Base-by-base conservation (phyloP, 805 yeast species). In the Saccharomycopsis javanensis region DNA sequence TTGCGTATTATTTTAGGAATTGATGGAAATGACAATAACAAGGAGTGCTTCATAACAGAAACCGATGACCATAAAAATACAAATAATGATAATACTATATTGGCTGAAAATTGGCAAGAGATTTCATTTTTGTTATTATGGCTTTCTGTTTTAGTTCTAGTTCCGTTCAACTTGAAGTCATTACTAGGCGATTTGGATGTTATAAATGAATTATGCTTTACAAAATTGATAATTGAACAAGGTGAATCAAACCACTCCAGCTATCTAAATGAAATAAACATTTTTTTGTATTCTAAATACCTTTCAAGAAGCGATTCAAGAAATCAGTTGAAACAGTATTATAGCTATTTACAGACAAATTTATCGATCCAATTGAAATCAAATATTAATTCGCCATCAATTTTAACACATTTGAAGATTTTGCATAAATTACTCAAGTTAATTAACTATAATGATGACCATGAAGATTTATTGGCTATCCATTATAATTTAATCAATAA, bases 111-210 rank as follows among this genome's bases (percentile, higher is more conserved):
- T 5, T 81, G 85, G 87, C 73, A 76, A 53, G 72, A 72, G 31
- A 65, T 70, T 35, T 82, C 72, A 57, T 68, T 83, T 10, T 65
- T 82, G 46, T 68, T 89, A 7, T 71, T 86, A 2, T 91, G 96
- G 96, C 73, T 88, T 8, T 77, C 85, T 0, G 80, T 84, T 8
- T 70, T 90, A 23, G 77, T 82, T 0, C 70, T 86, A n/a, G 80
- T 83, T 0, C 97, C 98, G 0, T 90, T 91, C 65, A 76, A 79
- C 1, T 70, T 91, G 27, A 69, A 67, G 1, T 61, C 69, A 0
- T 68, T 84, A 15, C 52, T 56, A 10, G 23, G 42, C 7, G 69
- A 68, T 1, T 60, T 66, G 2, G 57, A 65, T 0, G 57, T 68
- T 0, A 67, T 78, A 5, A 64, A 77, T 4, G 61, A 64, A 1